Percentiles rank a stretch among this genome's conserved stretches.
Evolutionary conservation across 441 rosid genomes (phyloP).

Genomic region (Melastoma candidum): DNA sequence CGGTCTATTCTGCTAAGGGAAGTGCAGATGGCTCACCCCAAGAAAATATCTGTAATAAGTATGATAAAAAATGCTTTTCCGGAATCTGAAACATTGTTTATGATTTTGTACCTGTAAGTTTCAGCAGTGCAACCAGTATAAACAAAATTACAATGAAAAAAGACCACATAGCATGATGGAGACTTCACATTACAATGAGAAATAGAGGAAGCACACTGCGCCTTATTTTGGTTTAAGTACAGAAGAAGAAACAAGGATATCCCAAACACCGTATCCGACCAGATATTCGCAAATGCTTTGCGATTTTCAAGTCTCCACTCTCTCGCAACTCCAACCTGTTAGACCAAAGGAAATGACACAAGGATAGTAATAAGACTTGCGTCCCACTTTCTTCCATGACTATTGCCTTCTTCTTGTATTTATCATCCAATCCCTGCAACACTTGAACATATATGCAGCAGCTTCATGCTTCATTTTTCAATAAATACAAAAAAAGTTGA

Average conservation of each 20-base stretch:
- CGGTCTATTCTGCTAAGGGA: neutral
- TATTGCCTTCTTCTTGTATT: no score
- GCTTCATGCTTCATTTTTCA: constrained; percentile 63
- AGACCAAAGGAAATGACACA: constrained; percentile 12
- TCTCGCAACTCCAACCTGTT: constrained; percentile 83
- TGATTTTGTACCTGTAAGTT: constrained; percentile 83
- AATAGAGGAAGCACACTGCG: neutral
- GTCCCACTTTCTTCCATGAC: neutral
- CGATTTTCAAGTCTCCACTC: constrained; percentile 85
- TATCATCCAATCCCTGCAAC: no score
- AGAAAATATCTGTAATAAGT: constrained; percentile 62
- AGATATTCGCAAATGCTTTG: constrained; percentile 85
- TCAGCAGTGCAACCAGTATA: constrained; percentile 86
- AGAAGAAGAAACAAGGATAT: constrained; percentile 64
- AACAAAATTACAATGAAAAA: neutral
- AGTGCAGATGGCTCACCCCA: constrained; percentile 49
- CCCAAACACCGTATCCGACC: constrained; percentile 91
- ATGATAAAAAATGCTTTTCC: constrained; percentile 89
- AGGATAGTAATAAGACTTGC: constrained; percentile 6
- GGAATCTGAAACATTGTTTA: constrained; percentile 70
- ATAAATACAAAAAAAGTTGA: no score
- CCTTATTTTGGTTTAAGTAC: constrained; percentile 78
- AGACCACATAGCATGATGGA: no score
- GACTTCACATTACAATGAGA: neutral
- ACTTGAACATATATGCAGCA: no score